Base-by-base conservation (phyloP, 2,329 filamentous ascomycete species). In the Penicillium aurantiogriseum region DNA sequence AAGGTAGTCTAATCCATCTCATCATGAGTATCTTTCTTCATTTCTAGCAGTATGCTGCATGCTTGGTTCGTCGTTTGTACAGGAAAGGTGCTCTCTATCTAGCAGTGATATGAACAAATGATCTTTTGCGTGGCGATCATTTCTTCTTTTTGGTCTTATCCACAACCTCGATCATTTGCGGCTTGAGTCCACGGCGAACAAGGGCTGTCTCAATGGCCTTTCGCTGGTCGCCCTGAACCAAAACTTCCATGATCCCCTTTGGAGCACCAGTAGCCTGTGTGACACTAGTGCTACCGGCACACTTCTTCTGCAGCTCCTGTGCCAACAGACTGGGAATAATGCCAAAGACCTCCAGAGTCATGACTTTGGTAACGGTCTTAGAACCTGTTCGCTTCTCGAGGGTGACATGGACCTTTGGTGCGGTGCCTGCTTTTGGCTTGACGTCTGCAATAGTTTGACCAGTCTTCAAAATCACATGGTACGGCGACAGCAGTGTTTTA, bases 121-220 rank as follows among this genome's bases (percentile, higher is more conserved):
- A 27, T 2, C 4, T 6, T 25, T 27, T 11, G 29, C 29, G 1
- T 27, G 8, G 3, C 2, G 13, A 45, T 52, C 50, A 52, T 35
- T 86, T 86, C 75, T 87, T 88, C 63, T 83, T 83, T 74, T 88
- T 86, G 5, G 84, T 87, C 76, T 88, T 89, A 69, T 89, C 87
- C 56, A 86, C 72, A n/a, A 87, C 75, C 44, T 86, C 83, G 29
- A 89, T 77, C 83, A 85, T 88, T 59, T 81, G 79, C 57, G 73
- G 76, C 56, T 79, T 79, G 4, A 89, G 76, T 0, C 87, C 87
- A 58, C 85, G 79, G 68, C 79, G 81, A 58, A 80, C 80, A 63
- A 89, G 70, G 29, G 85, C 83, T 64, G 82, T 83, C 46, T 85
- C 75, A 19, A 89, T 77, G 17, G 81, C 82, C 59, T 83, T 82